Conservation (phyloP, 257 asterid genomes). For the Paulownia fortunei region DNA sequence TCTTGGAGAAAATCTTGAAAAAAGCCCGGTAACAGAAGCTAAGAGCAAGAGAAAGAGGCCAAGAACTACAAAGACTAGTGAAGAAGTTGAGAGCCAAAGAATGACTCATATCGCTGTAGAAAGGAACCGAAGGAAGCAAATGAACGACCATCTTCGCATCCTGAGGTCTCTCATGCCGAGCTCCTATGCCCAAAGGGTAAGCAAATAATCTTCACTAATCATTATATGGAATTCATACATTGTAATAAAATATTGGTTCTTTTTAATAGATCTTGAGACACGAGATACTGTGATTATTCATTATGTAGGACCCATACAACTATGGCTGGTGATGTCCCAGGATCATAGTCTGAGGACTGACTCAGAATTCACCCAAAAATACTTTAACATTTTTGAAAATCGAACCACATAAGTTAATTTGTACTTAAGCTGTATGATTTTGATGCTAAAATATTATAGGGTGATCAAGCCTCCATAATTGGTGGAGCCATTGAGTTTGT, state of each 20-base stretch:
- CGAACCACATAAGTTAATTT: too few relatives aligned
- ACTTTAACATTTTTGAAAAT: too few relatives aligned
- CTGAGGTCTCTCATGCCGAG: slow-evolving; percentile 91
- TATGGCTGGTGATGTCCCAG: too few relatives aligned
- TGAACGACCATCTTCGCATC: slow-evolving; percentile 89
- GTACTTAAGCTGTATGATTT: too few relatives aligned
- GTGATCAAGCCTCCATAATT: slow-evolving; percentile 94
- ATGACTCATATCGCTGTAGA: slow-evolving; percentile 94
- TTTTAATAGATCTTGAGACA: too few relatives aligned
- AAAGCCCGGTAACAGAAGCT: slow-evolving; percentile 17
- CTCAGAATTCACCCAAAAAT: too few relatives aligned
- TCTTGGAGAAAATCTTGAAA: slow-evolving; percentile 47
- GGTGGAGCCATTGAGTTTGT: slow-evolving; percentile 97
- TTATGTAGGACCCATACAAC: neutral
- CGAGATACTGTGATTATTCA: too few relatives aligned
- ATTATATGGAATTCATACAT: too few relatives aligned
- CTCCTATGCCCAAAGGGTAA: slow-evolving; percentile 89
- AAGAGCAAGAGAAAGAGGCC: slow-evolving; percentile 76
- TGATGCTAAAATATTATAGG: slow-evolving; percentile 44
- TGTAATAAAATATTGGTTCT: too few relatives aligned
- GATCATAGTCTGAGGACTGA: too few relatives aligned
- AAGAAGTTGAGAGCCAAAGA: slow-evolving; percentile 91
- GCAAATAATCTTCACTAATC: neutral
- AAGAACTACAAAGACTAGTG: slow-evolving; percentile 64
- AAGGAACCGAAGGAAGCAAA: slow-evolving; percentile 89